Percentiles rank a stretch among this genome's conserved stretches.
These are phyloP conservation scores for Pyrenochaeta sp. DNA, from an alignment of 2,329 filamentous ascomycete genomes.

Conservation along the genomic window DNA sequence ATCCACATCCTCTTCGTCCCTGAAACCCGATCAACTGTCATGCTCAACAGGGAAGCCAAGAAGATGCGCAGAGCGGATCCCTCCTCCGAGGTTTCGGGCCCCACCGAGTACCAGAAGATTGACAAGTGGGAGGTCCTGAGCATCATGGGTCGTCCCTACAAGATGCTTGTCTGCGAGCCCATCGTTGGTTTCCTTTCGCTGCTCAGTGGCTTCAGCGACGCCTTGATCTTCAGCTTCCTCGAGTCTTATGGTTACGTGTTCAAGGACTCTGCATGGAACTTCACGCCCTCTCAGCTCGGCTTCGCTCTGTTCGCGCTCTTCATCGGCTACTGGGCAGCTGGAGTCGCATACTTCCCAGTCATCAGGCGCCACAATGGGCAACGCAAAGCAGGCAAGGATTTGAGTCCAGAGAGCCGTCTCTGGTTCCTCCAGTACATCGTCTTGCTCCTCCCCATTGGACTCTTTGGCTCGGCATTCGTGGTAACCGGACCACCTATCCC, in stretches of 20 bases:
- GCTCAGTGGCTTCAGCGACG: constrained; percentile 76
- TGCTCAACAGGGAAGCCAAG: constrained; percentile 80
- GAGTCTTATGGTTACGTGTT: constrained; percentile 75
- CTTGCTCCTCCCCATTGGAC: constrained; percentile 68
- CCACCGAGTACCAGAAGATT: constrained; percentile 63
- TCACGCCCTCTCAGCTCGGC: constrained; percentile 64
- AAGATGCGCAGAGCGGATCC: constrained; percentile 66
- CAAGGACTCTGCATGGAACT: constrained; percentile 65
- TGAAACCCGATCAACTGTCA: constrained; percentile 76
- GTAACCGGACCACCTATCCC: constrained; percentile 66
- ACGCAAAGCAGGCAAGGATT: constrained; percentile 52
- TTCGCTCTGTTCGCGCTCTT: constrained; percentile 66
- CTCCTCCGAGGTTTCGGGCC: constrained; percentile 67
- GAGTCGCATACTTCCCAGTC: constrained; percentile 63
- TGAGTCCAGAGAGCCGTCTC: constrained; percentile 70
- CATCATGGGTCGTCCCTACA: constrained; percentile 71
- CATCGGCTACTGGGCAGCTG: constrained; percentile 70
- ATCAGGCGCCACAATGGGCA: constrained; percentile 57
- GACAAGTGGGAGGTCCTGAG: constrained; percentile 42
- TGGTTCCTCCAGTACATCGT: constrained; percentile 70
- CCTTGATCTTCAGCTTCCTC: constrained; percentile 80
- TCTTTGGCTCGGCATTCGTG: constrained; percentile 72
- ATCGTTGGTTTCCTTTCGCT: constrained; percentile 75
- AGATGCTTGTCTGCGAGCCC: constrained; percentile 76
- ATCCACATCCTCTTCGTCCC: constrained; percentile 74